Evolutionary conservation across 2,329 filamentous ascomycete genomes (phyloP), one percentile per base, ranked within the genome.

Genomic region (Sordariomycetes sp.): DNA sequence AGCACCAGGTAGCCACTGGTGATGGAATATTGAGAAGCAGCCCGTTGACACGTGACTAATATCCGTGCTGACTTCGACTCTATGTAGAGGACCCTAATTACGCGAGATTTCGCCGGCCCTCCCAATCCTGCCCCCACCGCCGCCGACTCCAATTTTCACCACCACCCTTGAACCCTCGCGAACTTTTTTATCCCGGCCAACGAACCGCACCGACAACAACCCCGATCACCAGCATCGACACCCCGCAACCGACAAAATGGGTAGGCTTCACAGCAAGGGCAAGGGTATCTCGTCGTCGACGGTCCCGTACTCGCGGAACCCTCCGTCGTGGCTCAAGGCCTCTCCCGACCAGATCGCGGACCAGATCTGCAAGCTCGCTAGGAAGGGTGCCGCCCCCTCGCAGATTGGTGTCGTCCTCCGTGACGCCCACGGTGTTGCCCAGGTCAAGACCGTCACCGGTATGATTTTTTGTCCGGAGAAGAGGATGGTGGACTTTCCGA

Each of bases 331-430:
- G 94, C 82, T 97, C 77, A 99, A 99, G 88, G 95, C 90, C 79
- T 96, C 90, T 68, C 91, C 94, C 72, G 90, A 96, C 70, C 90
- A 95, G 81, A 90, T 99, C 75, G 90, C 96, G 69, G 94, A 99
- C 74, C 91, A 97, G 81, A 99, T 99, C 80, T 91, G 88, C 81
- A 95, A 95, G 83, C 88, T 97, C 74, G 94, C 94, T 73, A 91
- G 89, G 81, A 97, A 97, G 88, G 94, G 95, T 80, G 90, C 90
- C 67, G 96, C 92, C 65, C 94, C 94, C 69, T 96, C 91, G 64
- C 92, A 97, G 83, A 99, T 99, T 70, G 94, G 95, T 88, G 92
- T 97, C 73, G 81, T 97, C 70, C 89, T 99, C 74, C 86, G 95
- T 81, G 95, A 99, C 79, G 90, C 87, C 72, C 94, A 99, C 81